Evolutionary conservation across 345 rosid species (phyloP), one percentile per base, ranked within the genome.

Genomic region (Sisymbrium altissimum): DNA sequence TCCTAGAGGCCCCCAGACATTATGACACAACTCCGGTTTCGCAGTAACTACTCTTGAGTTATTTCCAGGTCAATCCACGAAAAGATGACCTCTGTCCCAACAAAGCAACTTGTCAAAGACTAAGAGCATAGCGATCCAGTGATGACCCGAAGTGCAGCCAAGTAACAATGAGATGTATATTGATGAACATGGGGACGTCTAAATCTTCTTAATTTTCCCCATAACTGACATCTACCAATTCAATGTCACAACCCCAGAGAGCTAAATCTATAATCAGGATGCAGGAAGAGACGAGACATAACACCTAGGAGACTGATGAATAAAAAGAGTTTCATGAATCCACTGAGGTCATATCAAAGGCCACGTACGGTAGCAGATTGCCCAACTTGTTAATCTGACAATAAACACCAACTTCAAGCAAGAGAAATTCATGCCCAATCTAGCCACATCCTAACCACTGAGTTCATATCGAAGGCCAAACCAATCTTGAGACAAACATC

Each of bases 371-470:
- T 63, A 64, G 49, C 48, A 2, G 6, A 73, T 7, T 56, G 35
- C 21, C 36, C 58, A 38, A 55, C 71, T 55, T 15, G 49, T 17
- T 21, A 15, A 44, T 64, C 55, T 63, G 38, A 54, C 45, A 54
- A 43, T 64, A 41, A 41, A 46, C 50, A 45, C 49, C 41, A n/a
- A 55, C 72, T 73, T 56, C 64, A 64, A 52, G 41, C n/a, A 55
- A 25, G 36, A 55, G 21, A 45, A 65, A 7, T 27, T 13, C 32
- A 39, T 49, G 33, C 53, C 19, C 53, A 39, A 39, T 53, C 76
- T 62, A 61, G 43, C 68, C 68, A 61, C 32, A 49, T 13, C 50
- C 75, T 71, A 72, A 41, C 63, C 52, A 52, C 18, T 19, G 38
- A 63, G 9, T 25, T 41, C 13, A 52, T 52, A 40, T 63, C 63